Conservation (phyloP, 768 basidiomycete species). For the Omphalotus guepiniiformis region DNA sequence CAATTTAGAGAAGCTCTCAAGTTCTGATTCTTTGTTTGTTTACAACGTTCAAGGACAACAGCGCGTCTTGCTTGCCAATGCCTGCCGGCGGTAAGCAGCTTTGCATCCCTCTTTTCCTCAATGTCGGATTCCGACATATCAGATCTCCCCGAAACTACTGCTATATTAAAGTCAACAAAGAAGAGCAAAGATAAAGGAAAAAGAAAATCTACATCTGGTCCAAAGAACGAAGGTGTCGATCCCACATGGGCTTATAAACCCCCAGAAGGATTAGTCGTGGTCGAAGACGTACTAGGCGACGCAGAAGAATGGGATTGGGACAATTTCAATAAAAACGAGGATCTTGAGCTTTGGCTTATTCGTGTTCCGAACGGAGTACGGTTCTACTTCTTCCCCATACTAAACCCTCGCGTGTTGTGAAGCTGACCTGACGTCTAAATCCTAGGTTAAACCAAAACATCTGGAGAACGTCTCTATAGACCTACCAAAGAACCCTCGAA, state of each 20-base stretch:
- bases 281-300: conserved; percentile 42
- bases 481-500: conserved; percentile 33
- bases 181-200: too few species aligned
- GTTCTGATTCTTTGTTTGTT: too few species aligned
- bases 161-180: too few species aligned
- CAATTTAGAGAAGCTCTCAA: too few species aligned
- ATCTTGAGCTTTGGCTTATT: conserved; percentile 68
- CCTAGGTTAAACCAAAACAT: conserved; percentile 65
- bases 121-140: too few species aligned
- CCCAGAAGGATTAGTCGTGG: conserved; percentile 44
- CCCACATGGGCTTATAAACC: conserved; percentile 58
- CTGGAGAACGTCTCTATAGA: conserved; percentile 50
- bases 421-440: neutral
- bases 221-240: conserved; percentile 51
- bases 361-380: conserved; percentile 65
- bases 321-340: conserved; percentile 44
- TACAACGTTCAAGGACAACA: too few species aligned
- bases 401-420: neutral
- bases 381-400: conserved; percentile 5
- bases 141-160: too few species aligned
- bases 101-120: too few species aligned
- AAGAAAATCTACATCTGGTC: too few species aligned
- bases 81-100: too few species aligned
- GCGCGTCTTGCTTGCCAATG: too few species aligned
- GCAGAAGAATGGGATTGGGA: conserved; percentile 47